phyloP scores from a whole-genome alignment of 225 moss, liverwort and hornwort species.

The Physcomitrellopsis africana region DNA sequence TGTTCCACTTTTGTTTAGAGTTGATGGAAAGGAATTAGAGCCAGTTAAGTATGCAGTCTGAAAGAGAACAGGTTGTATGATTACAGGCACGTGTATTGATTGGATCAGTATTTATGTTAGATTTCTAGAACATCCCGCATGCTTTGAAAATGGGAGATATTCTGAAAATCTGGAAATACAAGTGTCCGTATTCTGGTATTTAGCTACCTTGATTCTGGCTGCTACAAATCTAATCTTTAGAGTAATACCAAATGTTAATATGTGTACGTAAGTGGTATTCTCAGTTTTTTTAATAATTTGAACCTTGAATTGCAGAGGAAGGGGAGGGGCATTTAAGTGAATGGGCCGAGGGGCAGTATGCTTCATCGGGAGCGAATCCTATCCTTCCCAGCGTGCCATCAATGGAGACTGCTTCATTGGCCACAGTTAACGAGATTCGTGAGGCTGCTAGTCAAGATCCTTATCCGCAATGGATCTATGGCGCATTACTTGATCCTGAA shows the following conservation, averaged over 20 bases:
- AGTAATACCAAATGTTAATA: neutral
- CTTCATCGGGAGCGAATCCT: conserved; percentile 14
- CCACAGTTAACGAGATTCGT: conserved; percentile 75
- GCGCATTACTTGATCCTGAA: conserved; percentile 75
- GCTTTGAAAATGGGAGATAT: neutral
- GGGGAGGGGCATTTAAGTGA: conserved; percentile 54
- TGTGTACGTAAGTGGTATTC: neutral
- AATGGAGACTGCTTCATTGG: conserved; percentile 48
- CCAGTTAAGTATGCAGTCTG: neutral
- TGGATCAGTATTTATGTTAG: neutral
- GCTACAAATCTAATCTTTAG: neutral
- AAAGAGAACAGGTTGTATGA: neutral
- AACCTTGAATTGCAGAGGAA: conserved; percentile 41
- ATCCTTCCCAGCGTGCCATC: conserved; percentile 54
- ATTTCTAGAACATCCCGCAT: neutral
- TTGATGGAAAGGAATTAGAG: neutral
- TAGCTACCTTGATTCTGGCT: neutral
- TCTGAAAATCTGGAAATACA: neutral
- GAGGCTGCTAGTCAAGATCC: conserved; percentile 76
- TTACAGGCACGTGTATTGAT: neutral
- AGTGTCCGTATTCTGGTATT: neutral
- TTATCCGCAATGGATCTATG: conserved; percentile 94
- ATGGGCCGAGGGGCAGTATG: conserved; percentile 63
- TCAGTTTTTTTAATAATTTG: neutral
- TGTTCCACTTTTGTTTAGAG: neutral